Base-by-base conservation (phyloP, 495 filamentous ascomycete genomes). In the Xylaria telfairii region DNA sequence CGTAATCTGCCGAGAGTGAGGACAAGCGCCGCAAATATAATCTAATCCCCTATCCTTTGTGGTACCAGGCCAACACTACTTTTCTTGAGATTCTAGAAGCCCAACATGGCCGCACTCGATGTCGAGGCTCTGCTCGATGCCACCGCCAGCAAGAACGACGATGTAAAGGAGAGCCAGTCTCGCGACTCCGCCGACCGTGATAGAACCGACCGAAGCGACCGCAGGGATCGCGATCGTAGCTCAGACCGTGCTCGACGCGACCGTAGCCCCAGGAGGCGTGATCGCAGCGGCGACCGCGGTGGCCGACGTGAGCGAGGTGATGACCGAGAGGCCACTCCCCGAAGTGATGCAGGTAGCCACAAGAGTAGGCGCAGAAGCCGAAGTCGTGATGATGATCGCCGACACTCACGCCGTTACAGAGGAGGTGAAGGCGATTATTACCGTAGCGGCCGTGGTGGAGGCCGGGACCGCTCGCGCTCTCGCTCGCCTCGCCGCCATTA, bases 61-160 rank as follows among this genome's bases (percentile, higher is more conserved):
- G 21, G 51, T 34, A 56, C 69, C 71, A 28, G 42, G 69, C 42
- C 21, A 70, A 47, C 15, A 41, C 15, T 67, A 42, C 24, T 57
- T 67, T 44, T 13, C 34, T 3, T 37, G n/a, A 21, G 8, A 63
- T 41, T 53, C 54, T 5, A 57, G n/a, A 37, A 62, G 37, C 72
- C 68, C 71, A 83, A 75, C 60, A 97, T 97, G 94, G 95, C 94
- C 79, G 91, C 91, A 82, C 87, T 96, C 78, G 93, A 97, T 80
- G 93, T 97, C 75, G 94, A 97, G 87, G 94, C 94, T 75, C 90
- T 97, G 71, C 88, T 97, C 76, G 95, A 97, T 83, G 93, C 92
- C 42, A 94, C 94, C 74, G 94, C 94, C 49, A 90, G 68, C 68
- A 77, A 71, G 26, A 78, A 75, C 87, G 73, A 83, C 82, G 83